Conservation (phyloP, 192 early-diverging fungal genomes). For the Coemansia pectinata region DNA sequence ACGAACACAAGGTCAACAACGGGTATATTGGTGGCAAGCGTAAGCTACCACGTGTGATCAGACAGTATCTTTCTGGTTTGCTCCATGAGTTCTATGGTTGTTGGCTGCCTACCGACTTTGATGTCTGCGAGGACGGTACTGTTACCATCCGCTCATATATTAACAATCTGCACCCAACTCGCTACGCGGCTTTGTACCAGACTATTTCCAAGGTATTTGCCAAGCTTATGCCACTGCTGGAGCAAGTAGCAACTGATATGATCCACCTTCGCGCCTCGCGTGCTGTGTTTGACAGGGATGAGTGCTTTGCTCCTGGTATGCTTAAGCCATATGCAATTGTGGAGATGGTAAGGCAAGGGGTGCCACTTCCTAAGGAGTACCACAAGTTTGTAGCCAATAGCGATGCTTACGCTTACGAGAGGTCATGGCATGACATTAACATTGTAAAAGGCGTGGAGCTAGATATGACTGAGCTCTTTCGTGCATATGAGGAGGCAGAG, state of each 20-base stretch:
- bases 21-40: background rate
- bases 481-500: background rate
- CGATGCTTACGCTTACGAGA: background rate
- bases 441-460: background rate
- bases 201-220: background rate
- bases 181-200: background rate
- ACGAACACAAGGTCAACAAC: background rate
- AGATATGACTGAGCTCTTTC: background rate
- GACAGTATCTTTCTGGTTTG: background rate
- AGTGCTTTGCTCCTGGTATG: conserved; percentile 3
- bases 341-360: background rate
- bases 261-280: background rate
- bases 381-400: background rate
- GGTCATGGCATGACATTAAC: background rate
- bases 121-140: background rate
- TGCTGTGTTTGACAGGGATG: background rate
- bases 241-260: conserved; percentile 36
- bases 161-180: conserved; percentile 6
- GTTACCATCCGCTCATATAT: conserved; percentile 1
- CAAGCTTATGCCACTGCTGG: conserved; percentile 35
- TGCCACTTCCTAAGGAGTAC: background rate
- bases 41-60: background rate
- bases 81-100: background rate
- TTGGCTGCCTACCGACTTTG: conserved; percentile 5
- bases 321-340: background rate